A percentile compares a stretch with the other conserved stretches of the same genome.
These are phyloP conservation scores for Eucalyptus globulus DNA, from an alignment of 345 rosid species.

Conservation along the genomic window DNA sequence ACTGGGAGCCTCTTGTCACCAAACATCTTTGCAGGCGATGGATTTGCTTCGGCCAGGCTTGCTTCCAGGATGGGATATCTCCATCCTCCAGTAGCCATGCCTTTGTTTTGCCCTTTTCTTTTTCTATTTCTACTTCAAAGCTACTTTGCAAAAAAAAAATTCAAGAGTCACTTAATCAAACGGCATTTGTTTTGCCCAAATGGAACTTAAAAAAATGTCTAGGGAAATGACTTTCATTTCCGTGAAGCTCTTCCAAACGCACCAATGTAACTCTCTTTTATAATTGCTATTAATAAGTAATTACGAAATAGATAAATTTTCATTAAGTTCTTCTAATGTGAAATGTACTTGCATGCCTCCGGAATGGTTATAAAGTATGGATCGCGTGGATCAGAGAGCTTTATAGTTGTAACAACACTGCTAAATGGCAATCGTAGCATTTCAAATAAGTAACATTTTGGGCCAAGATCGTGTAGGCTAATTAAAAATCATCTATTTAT, in stretches of 20 bases:
- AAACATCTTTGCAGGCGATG: too few relatives aligned
- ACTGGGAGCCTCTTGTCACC: too few relatives aligned
- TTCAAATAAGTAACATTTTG: neutral
- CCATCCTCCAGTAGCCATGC: too few relatives aligned
- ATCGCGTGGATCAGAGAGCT: neutral
- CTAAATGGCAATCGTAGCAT: neutral
- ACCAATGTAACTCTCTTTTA: neutral
- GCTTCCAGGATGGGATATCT: too few relatives aligned
- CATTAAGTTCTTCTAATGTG: neutral
- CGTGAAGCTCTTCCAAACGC: neutral
- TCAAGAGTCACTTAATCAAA: too few relatives aligned
- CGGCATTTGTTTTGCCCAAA: too few relatives aligned
- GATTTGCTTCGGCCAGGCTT: too few relatives aligned
- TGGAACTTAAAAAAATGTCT: neutral
- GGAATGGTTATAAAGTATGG: neutral
- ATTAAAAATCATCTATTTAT: neutral
- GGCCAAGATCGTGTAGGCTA: neutral
- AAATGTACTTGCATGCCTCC: neutral
- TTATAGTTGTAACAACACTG: neutral
- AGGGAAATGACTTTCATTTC: neutral
- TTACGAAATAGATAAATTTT: neutral
- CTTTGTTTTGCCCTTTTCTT: too few relatives aligned
- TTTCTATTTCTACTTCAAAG: too few relatives aligned
- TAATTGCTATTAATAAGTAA: neutral
- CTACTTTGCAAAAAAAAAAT: too few relatives aligned